Conservation (phyloP, 345 rosid species). For the Diplotaxis tenuifolia region DNA sequence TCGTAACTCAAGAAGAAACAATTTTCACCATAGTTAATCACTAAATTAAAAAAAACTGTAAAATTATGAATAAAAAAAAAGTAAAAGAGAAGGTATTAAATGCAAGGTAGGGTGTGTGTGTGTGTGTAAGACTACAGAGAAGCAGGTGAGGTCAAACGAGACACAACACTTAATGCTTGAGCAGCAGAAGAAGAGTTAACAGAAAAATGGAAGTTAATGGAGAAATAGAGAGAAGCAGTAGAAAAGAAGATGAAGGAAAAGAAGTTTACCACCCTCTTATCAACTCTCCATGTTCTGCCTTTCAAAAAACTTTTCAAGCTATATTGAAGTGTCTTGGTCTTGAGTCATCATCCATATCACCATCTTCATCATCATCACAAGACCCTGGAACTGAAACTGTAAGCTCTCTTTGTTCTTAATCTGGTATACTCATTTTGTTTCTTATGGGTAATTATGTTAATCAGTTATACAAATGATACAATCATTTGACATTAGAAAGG, state of each 20-base stretch:
- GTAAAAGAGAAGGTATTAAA: conserved; percentile 8
- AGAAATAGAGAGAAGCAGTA: conserved; percentile 25
- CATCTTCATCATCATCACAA: conserved; percentile 20
- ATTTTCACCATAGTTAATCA: background rate
- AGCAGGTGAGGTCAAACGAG: conserved; percentile 35
- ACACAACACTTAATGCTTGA: conserved; percentile 33
- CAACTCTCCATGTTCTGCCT: conserved; percentile 32
- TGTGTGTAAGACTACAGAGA: conserved; percentile 25
- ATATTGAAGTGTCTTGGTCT: conserved; percentile 33
- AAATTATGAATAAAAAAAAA: background rate
- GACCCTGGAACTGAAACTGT: conserved; percentile 17
- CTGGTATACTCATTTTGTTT: background rate
- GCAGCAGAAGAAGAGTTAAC: conserved; percentile 20
- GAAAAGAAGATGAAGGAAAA: conserved; percentile 24
- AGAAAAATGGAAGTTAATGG: conserved; percentile 32
- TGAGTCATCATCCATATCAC: conserved; percentile 20
- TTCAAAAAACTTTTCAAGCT: conserved; percentile 29
- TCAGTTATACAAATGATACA: background rate
- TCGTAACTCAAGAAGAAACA: background rate
- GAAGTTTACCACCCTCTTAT: conserved; percentile 29
- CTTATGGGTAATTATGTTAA: background rate
- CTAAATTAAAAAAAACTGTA: too few species aligned
- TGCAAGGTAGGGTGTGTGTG: conserved; percentile 34
- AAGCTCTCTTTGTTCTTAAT: conserved; percentile 18
- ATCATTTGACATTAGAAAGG: background rate